Evolutionary conservation across 108 stramenopile species (phyloP).

Genomic region (Stephanodiscus minutulus): DNA sequence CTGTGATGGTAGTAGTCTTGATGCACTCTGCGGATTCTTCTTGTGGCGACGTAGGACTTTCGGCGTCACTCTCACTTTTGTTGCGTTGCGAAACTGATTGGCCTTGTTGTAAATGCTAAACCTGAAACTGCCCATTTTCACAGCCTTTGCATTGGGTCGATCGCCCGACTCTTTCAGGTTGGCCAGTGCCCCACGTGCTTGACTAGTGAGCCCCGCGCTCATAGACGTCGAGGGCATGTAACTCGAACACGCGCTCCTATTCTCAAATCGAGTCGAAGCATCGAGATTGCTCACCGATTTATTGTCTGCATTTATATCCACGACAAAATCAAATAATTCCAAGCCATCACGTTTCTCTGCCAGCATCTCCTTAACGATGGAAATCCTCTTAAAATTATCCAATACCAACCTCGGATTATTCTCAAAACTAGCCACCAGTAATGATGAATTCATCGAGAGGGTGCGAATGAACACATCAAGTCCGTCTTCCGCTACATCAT

Average conservation of each 20-base stretch:
- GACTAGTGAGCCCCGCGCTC: conserved; percentile 28
- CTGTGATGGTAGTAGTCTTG: background rate
- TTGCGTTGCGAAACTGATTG: background rate
- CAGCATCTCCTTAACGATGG: conserved; percentile 9
- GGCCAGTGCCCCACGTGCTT: background rate
- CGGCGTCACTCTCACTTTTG: background rate
- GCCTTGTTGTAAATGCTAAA: conserved; percentile 31
- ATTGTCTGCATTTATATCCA: conserved; percentile 20
- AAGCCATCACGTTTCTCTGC: conserved; percentile 29
- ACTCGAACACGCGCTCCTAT: conserved; percentile 41
- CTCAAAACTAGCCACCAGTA: conserved; percentile 45
- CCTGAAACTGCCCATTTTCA: conserved; percentile 2
- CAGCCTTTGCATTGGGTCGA: background rate
- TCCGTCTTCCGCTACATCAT: conserved; percentile 45
- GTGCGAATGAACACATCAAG: conserved; percentile 50
- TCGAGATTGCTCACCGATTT: background rate
- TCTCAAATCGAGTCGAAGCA: conserved; percentile 21
- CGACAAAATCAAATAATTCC: conserved; percentile 42
- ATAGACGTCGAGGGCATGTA: conserved; percentile 42
- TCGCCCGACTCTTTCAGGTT: background rate
- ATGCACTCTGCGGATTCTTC: background rate
- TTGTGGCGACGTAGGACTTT: background rate
- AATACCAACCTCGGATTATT: conserved; percentile 23
- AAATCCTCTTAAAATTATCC: background rate
- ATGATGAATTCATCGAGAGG: conserved; percentile 51